A percentile compares a stretch with the other conserved stretches of the same genome.
phyloP scores from a whole-genome alignment of 805 yeast species.

The Isabelozyma pseudorhagii region DNA sequence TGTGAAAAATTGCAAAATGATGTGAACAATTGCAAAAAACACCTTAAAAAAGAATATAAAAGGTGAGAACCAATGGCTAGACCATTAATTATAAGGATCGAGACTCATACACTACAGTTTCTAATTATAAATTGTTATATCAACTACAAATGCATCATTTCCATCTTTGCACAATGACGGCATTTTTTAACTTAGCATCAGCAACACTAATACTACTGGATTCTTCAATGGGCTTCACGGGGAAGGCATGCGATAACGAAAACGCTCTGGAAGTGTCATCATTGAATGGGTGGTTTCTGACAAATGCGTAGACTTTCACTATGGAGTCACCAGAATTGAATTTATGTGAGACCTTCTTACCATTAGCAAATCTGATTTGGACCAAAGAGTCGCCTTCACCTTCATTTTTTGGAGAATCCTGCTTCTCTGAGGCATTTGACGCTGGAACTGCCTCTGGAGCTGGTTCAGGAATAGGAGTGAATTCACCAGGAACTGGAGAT shows the following conservation, averaged over 20 bases:
- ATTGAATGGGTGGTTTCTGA: constrained; percentile 42
- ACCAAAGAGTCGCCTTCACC: constrained; percentile 67
- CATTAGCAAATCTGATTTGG: constrained; percentile 82
- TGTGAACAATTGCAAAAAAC: not conserved
- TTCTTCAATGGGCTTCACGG: constrained; percentile 69
- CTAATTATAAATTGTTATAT: too few species aligned
- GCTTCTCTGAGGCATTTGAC: constrained; percentile 10
- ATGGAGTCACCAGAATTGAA: constrained; percentile 68
- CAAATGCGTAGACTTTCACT: constrained; percentile 64
- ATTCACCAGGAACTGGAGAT: constrained; percentile 80
- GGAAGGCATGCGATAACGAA: constrained; percentile 75
- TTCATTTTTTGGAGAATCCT: constrained; percentile 9
- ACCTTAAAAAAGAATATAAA: not conserved
- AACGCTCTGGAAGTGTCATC: constrained; percentile 50
- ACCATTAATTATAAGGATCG: too few species aligned
- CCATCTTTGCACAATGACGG: constrained; percentile 94
- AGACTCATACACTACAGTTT: not conserved
- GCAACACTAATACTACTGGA: constrained; percentile 49
- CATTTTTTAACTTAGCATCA: constrained; percentile 73
- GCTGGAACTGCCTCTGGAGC: constrained; percentile 15
- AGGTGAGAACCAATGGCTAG: not conserved
- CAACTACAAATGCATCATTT: constrained; percentile 15
- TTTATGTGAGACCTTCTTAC: constrained; percentile 61
- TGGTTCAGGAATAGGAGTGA: constrained; percentile 5
- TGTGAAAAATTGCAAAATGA: not conserved